Percentiles rank a stretch among this genome's conserved stretches.
These are phyloP conservation scores for Suhomyces chickasaworum DNA, from an alignment of 1,139 yeast species.

Conservation along the genomic window DNA sequence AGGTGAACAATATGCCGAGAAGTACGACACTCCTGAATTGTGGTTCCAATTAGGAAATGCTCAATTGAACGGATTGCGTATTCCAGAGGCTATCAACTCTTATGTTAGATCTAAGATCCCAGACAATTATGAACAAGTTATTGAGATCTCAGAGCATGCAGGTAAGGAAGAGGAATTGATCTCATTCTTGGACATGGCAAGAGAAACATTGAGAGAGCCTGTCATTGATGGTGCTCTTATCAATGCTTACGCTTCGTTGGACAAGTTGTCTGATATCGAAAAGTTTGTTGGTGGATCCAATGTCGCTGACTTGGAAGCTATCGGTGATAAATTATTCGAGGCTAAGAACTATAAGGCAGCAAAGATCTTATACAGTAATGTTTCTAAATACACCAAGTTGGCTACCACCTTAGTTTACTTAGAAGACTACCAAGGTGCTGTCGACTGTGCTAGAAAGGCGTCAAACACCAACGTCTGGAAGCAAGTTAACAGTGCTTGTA, in stretches of 20 bases:
- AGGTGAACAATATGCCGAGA: slow-evolving; percentile 92
- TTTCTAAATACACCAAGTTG: slow-evolving; percentile 91
- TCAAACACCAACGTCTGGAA: slow-evolving; percentile 95
- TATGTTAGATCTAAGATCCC: slow-evolving; percentile 92
- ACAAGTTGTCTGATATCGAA: slow-evolving; percentile 77
- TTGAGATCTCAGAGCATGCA: slow-evolving; percentile 93
- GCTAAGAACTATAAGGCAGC: slow-evolving; percentile 90
- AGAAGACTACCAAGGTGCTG: slow-evolving; percentile 93
- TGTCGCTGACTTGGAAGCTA: slow-evolving; percentile 87
- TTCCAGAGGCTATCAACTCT: slow-evolving; percentile 88
- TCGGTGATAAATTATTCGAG: slow-evolving; percentile 89
- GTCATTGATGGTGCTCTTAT: slow-evolving; percentile 89
- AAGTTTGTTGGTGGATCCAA: slow-evolving; percentile 81
- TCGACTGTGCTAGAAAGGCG: slow-evolving; percentile 98
- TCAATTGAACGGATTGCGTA: slow-evolving; percentile 89
- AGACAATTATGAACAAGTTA: slow-evolving; percentile 84
- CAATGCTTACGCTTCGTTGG: slow-evolving; percentile 81
- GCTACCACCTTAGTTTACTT: slow-evolving; percentile 94
- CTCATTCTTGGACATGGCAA: slow-evolving; percentile 89
- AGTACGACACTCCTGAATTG: slow-evolving; percentile 78
- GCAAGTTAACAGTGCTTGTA: slow-evolving; percentile 95
- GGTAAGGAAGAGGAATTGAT: slow-evolving; percentile 94
- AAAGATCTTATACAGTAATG: slow-evolving; percentile 78
- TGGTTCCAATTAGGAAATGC: slow-evolving; percentile 98
- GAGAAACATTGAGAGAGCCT: slow-evolving; percentile 89